phyloP scores from a whole-genome alignment of 371 early-diverging fungal genomes.

The Mucor piriformis region DNA sequence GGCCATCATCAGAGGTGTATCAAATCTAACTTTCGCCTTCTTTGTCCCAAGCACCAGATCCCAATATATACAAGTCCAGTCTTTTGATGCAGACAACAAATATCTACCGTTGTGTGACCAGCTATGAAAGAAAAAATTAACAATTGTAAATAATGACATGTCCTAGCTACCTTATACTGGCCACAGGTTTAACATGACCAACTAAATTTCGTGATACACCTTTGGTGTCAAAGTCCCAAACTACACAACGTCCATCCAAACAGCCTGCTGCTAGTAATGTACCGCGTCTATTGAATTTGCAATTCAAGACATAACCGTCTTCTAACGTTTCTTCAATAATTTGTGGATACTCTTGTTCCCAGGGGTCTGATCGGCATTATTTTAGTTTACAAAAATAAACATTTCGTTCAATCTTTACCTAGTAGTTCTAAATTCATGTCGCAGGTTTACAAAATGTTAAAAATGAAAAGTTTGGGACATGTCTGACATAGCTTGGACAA shows the following conservation, averaged over 20 bases:
- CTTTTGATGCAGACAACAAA: conserved; percentile 71
- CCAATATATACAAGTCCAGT: conserved; percentile 90
- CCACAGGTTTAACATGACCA: conserved; percentile 75
- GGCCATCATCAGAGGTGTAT: conserved; percentile 65
- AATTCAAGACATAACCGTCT: conserved; percentile 69
- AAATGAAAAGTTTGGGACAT: too few species aligned
- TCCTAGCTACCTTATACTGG: conserved; percentile 85
- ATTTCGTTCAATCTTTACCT: conserved; percentile 15
- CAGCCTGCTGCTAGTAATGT: conserved; percentile 81
- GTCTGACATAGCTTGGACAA: too few species aligned
- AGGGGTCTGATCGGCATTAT: conserved; percentile 65
- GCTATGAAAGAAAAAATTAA: conserved; percentile 35
- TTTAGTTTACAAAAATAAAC: too few species aligned
- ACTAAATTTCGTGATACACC: conserved; percentile 69
- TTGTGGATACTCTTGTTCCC: conserved; percentile 85
- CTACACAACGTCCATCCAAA: conserved; percentile 78
- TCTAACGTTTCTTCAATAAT: conserved; percentile 78
- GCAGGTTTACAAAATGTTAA: background rate
- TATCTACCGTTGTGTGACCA: conserved; percentile 75
- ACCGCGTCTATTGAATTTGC: conserved; percentile 74
- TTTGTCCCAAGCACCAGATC: conserved; percentile 67
- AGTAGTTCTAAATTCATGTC: conserved; percentile 43
- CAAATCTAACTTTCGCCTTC: conserved; percentile 63
- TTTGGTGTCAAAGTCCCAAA: conserved; percentile 89
- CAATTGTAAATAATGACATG: too few species aligned